Evolutionary conservation across 768 basidiomycete species (phyloP).

Genomic region (Cantharellus cinnabarinus): DNA sequence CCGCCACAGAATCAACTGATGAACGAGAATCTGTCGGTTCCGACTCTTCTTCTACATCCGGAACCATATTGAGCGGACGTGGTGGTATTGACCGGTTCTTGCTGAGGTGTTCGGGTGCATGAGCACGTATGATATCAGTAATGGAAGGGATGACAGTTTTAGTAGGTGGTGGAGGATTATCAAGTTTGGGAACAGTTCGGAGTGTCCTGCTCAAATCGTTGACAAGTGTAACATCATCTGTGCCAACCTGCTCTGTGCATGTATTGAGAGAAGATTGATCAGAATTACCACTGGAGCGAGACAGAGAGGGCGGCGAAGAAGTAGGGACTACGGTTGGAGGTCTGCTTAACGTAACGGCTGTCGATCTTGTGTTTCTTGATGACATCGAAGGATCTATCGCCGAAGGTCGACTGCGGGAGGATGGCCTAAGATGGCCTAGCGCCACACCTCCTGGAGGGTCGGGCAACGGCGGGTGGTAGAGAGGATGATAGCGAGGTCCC

Average conservation of each 20-base stretch:
- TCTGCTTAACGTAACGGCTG: background rate
- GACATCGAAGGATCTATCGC: background rate
- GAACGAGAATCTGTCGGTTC: constrained; percentile 33
- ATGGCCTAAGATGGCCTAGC: too few relatives aligned
- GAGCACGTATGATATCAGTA: constrained; percentile 67
- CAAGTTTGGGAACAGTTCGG: background rate
- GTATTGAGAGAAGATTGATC: background rate
- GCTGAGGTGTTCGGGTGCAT: constrained; percentile 29
- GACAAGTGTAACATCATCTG: background rate
- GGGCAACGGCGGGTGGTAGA: constrained; percentile 68
- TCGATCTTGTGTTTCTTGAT: background rate
- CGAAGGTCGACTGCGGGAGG: background rate
- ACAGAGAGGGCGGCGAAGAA: constrained; percentile 2
- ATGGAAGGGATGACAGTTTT: constrained; percentile 54
- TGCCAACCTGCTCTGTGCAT: constrained; percentile 1
- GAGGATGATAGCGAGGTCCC: constrained; percentile 37
- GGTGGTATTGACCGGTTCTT: constrained; percentile 16
- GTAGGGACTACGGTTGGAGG: background rate
- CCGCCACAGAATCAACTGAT: constrained; percentile 71
- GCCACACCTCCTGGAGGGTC: constrained; percentile 31
- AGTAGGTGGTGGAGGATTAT: background rate
- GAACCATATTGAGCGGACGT: constrained; percentile 10
- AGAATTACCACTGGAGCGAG: constrained; percentile 4
- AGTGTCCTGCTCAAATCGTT: background rate
- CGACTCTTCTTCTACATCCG: constrained; percentile 14